A percentile compares a stretch with the other conserved stretches of the same genome.
Evolutionary conservation across 1,139 yeast species (phyloP).

Genomic region (Pichia sp.): DNA sequence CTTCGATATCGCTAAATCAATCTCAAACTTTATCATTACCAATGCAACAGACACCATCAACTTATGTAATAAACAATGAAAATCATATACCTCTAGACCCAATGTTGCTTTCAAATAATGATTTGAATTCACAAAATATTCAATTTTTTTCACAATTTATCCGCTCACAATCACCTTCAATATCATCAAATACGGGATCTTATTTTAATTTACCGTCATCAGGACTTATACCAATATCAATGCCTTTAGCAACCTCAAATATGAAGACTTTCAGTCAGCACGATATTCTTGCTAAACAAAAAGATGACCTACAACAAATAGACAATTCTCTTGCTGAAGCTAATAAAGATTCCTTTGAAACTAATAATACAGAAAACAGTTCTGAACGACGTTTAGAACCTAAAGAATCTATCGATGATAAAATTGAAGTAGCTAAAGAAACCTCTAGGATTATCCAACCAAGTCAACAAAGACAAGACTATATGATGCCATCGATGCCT

Average conservation of each 20-base stretch:
- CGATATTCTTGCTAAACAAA: not conserved
- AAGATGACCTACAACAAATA: not conserved
- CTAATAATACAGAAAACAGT: too few relatives aligned
- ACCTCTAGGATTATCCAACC: too few relatives aligned
- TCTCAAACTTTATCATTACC: constrained; percentile 7
- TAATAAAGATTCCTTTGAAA: too few relatives aligned
- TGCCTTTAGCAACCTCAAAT: constrained; percentile 3
- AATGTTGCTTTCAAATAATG: not conserved
- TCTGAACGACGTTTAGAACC: too few relatives aligned
- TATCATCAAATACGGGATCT: not conserved
- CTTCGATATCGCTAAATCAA: not conserved
- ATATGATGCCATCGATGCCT: constrained; percentile 9
- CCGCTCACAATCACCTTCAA: constrained; percentile 4
- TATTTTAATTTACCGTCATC: constrained; percentile 8
- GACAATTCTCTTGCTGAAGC: not conserved
- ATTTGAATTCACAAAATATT: not conserved
- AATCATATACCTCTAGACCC: constrained; percentile 1
- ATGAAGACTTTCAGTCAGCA: not conserved
- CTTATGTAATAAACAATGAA: constrained; percentile 1
- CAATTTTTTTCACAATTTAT: not conserved
- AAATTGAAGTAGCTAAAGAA: too few relatives aligned
- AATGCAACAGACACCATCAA: constrained; percentile 1
- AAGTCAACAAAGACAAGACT: constrained; percentile 4
- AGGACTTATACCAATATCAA: constrained; percentile 6
- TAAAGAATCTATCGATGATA: too few relatives aligned